Evolutionary conservation across 495 filamentous ascomycete species (phyloP).

Genomic region (Aspergillus sclerotiicarbonarius): DNA sequence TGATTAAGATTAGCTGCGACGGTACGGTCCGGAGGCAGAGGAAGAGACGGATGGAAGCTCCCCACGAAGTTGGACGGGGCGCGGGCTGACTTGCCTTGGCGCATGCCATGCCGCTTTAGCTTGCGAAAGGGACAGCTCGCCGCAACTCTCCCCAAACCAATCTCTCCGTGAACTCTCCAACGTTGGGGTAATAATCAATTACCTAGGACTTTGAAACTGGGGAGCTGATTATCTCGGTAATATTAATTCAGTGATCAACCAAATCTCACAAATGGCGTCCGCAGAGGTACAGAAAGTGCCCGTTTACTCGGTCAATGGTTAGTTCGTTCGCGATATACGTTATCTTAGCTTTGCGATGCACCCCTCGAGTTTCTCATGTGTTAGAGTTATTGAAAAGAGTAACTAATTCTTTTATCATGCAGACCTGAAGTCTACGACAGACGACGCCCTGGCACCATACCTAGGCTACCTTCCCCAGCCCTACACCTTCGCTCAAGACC

Average conservation of each 20-base stretch:
- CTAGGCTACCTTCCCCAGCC: constrained; percentile 66
- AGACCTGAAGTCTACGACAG: constrained; percentile 96
- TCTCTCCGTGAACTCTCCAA: constrained; percentile 5
- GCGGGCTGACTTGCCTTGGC: constrained; percentile 10
- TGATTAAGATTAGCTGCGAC: not conserved
- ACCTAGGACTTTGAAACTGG: not conserved
- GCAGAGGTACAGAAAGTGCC: constrained; percentile 42
- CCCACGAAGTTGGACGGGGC: constrained; percentile 20
- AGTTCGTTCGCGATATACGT: constrained; percentile 14
- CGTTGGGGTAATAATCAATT: not conserved
- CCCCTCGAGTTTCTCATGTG: not conserved
- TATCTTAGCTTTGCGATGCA: constrained; percentile 1
- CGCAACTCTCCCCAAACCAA: constrained; percentile 36
- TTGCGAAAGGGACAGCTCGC: constrained; percentile 45
- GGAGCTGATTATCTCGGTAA: not conserved
- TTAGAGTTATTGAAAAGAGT: not conserved
- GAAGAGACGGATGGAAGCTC: constrained; percentile 18
- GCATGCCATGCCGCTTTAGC: constrained; percentile 35
- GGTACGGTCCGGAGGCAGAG: constrained; percentile 10
- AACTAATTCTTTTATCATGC: constrained; percentile 7
- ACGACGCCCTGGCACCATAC: constrained; percentile 93
- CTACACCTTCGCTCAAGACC: constrained; percentile 71
- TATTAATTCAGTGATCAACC: not conserved
- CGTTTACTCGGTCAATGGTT: constrained; percentile 49
- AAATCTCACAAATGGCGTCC: constrained; percentile 20